Percentiles rank a stretch among this genome's conserved stretches.
Evolutionary conservation across 1,284 basidiomycete species (phyloP).

Genomic region (Marasmius oreades): DNA sequence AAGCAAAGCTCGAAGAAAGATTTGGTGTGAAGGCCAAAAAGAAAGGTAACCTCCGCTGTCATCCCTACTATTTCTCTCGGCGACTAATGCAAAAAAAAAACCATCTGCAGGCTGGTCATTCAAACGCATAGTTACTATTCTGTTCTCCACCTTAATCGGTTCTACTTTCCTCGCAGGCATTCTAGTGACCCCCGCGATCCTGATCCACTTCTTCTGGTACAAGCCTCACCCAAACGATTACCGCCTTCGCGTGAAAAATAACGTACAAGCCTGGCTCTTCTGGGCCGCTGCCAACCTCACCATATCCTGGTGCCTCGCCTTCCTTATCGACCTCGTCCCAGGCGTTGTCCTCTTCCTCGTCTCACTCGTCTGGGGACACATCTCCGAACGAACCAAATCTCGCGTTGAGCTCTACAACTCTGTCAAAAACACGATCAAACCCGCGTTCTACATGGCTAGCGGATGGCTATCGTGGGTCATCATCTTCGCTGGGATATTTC

Average conservation of each 20-base stretch:
- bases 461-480: slow-evolving; percentile 70
- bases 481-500: slow-evolving; percentile 60
- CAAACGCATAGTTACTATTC: slow-evolving; percentile 51
- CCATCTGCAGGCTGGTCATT: slow-evolving; percentile 38
- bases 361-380: slow-evolving; percentile 65
- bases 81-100: background rate
- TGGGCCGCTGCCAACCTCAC: slow-evolving; percentile 74
- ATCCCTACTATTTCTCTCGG: background rate
- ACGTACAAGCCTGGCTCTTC: slow-evolving; percentile 73
- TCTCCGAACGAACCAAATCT: slow-evolving; percentile 63
- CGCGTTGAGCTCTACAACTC: slow-evolving; percentile 66
- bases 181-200: slow-evolving; percentile 54
- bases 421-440: slow-evolving; percentile 65
- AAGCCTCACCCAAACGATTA: slow-evolving; percentile 51
- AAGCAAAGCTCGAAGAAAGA: slow-evolving; percentile 56
- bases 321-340: slow-evolving; percentile 66
- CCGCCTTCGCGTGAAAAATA: slow-evolving; percentile 59
- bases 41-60: slow-evolving; percentile 21
- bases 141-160: slow-evolving; percentile 70
- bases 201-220: slow-evolving; percentile 69
- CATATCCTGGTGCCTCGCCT: slow-evolving; percentile 72
- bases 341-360: slow-evolving; percentile 48
- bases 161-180: slow-evolving; percentile 61
- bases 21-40: slow-evolving; percentile 49
- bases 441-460: slow-evolving; percentile 62